phyloP scores from a whole-genome alignment of 345 rosid species.

The Lenwebbia sp. region DNA sequence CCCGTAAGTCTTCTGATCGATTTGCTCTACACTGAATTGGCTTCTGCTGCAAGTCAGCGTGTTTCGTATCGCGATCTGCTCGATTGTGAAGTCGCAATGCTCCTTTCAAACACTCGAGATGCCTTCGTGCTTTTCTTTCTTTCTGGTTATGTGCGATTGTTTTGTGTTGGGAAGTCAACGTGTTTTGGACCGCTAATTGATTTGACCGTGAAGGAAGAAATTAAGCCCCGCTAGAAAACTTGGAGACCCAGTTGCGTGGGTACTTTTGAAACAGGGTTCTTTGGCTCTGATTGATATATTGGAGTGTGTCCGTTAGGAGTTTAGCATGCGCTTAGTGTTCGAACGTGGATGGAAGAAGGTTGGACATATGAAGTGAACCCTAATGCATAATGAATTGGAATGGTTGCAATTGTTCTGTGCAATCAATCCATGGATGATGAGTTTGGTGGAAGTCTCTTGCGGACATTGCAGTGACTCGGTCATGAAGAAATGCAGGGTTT shows the following conservation, averaged over 20 bases:
- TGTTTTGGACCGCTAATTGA: not conserved
- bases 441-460: not conserved
- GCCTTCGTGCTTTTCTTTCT: not conserved
- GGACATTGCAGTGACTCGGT: no score
- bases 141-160: not conserved
- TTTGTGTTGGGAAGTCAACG: not conserved
- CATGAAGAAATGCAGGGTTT: not conserved
- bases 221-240: not conserved
- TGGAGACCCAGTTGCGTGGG: not conserved
- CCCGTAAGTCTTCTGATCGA: slow-evolving; percentile 29
- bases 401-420: not conserved
- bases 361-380: not conserved
- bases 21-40: not conserved
- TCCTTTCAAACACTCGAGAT: not conserved
- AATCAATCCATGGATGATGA: not conserved
- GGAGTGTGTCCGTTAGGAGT: not conserved
- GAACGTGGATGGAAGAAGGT: not conserved
- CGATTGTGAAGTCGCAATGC: not conserved
- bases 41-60: not conserved
- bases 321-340: not conserved
- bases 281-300: not conserved
- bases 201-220: not conserved
- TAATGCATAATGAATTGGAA: not conserved
- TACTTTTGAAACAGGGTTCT: not conserved
- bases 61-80: not conserved